These are phyloP conservation scores for Boechera stricta DNA, from an alignment of 345 rosid genomes.

Conservation along the genomic window DNA sequence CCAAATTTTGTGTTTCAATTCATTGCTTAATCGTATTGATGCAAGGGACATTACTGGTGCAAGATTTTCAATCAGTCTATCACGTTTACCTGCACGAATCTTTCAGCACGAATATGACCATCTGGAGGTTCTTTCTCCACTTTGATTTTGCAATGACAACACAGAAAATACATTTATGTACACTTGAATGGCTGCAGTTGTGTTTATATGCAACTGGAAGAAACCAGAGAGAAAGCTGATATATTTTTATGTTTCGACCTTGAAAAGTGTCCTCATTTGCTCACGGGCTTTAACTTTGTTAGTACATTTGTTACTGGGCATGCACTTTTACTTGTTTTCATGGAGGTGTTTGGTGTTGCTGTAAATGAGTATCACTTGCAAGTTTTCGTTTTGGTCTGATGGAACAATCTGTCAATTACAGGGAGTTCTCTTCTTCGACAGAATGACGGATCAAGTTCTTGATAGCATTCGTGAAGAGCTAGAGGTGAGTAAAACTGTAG, in stretches of 20 bases:
- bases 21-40: conserved; percentile 36
- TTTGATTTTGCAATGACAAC: conserved; percentile 12
- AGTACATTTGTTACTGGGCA: conserved; percentile 21
- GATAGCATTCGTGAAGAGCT: conserved; percentile 63
- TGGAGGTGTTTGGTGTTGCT: conserved; percentile 14
- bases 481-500: conserved; percentile 60
- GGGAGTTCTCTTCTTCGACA: conserved; percentile 90
- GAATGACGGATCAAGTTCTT: conserved; percentile 85
- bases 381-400: conserved; percentile 19
- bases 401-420: conserved; percentile 47
- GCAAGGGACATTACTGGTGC: conserved; percentile 78
- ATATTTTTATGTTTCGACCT: neutral
- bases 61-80: conserved; percentile 67
- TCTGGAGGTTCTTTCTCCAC: conserved; percentile 63
- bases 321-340: conserved; percentile 16
- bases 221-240: conserved; percentile 5
- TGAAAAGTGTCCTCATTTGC: neutral
- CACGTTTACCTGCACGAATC: conserved; percentile 84
- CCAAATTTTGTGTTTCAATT: neutral
- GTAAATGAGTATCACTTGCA: conserved; percentile 15
- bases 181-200: conserved; percentile 6
- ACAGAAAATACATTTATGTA: neutral
- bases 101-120: conserved; percentile 98
- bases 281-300: neutral
- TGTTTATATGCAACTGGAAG: conserved; percentile 16